These are phyloP conservation scores for Vitellaria paradoxa DNA, from an alignment of 179 eudicot species.

Conservation along the genomic window DNA sequence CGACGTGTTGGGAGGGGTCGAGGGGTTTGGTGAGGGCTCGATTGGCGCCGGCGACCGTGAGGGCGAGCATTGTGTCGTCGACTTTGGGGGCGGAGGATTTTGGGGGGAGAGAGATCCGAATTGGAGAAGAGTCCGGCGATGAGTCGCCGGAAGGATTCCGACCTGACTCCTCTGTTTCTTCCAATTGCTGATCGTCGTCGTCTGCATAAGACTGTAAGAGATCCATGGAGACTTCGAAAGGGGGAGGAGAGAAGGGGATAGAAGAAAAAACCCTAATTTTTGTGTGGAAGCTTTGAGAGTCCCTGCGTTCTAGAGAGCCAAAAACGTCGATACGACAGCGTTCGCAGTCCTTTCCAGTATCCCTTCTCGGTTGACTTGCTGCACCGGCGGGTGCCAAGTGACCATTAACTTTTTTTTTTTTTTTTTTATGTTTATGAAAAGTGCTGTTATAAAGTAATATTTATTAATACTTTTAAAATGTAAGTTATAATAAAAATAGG, in stretches of 20 bases:
- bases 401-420: no score
- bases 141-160: slow-evolving; percentile 10
- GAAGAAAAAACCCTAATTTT: background rate
- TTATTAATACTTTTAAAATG: no score
- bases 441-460: no score
- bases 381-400: no score
- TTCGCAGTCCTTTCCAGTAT: no score
- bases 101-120: slow-evolving; percentile 46
- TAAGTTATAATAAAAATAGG: no score
- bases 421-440: no score
- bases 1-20: slow-evolving; percentile 67
- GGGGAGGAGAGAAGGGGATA: background rate
- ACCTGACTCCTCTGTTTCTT: background rate
- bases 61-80: slow-evolving; percentile 78
- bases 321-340: no score
- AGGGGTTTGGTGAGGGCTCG: slow-evolving; percentile 49
- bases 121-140: slow-evolving; percentile 47
- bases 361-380: no score
- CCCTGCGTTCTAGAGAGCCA: no score
- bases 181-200: slow-evolving; percentile 13
- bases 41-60: slow-evolving; percentile 38
- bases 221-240: slow-evolving; percentile 34
- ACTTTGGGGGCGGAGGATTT: slow-evolving; percentile 83
- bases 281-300: no score
- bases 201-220: slow-evolving; percentile 42